Evolutionary conservation across 73 alveolate genomes (phyloP), one percentile per base, ranked within the genome.

Genomic region (Tetrahymena thermophila): DNA sequence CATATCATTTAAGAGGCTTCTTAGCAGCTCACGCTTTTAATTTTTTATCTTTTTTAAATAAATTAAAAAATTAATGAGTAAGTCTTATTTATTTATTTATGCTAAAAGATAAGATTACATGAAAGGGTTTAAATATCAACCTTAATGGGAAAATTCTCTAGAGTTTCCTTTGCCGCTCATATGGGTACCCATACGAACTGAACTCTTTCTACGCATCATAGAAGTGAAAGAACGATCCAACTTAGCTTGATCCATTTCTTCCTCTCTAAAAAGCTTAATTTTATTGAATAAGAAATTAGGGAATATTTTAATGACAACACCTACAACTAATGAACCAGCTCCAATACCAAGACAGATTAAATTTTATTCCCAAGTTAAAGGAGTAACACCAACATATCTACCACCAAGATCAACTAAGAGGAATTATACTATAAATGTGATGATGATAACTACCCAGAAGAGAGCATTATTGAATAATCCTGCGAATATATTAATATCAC

Each of bases 321-420:
- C 97, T 15, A 94, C 89, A 19, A 95, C 23, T 16, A 95, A 25
- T 28, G 95, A 85, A 10, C 97, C 95, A 93, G 96, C 84, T 0
- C 99, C 99, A 37, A 97, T 94, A 23, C 94, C 96, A 23, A 95
- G 93, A 93, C 99, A 98, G 37, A 97, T 40, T 31, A 98, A 34
- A 94, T 98, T 98, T 96, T 98, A 97, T 23, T 95, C 89, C 23
- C 85, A 35, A 50, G 97, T 96, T 85, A 98, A 93, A 28, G 98
- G 98, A 35, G 97, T 94, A 42, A 97, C 97, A 85, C 96, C 96
- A 31, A 98, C 98, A 34, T 98, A 98, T 93, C 97, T 97, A 3
- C 99, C 99, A 6, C 99, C 99, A 85, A 96, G 97, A 89, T 97
- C 94, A n/a, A 98, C 98, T 34, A 98, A 96, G 10, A 96, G 85